phyloP scores from a whole-genome alignment of 177 flowering plant genomes.

The Telopea speciosissima region DNA sequence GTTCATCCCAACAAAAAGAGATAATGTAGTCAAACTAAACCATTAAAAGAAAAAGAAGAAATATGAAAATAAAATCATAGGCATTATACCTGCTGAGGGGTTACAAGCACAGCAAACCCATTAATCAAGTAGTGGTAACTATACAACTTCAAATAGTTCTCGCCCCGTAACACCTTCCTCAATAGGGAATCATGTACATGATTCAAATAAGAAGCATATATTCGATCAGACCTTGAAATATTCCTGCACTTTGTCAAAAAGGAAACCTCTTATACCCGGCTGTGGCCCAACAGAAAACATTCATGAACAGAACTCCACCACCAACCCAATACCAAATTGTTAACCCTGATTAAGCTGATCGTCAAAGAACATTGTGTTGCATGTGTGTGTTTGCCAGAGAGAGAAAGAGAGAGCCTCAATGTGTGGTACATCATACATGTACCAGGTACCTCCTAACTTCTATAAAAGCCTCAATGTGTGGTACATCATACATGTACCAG shows the following conservation, averaged over 20 bases:
- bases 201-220: slow-evolving; percentile 37
- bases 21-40: not conserved
- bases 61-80: not conserved
- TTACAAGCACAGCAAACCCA: slow-evolving; percentile 89
- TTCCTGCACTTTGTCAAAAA: slow-evolving; percentile 34
- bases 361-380: not conserved
- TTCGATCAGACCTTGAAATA: slow-evolving; percentile 38
- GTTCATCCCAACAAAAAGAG: not conserved
- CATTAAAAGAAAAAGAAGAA: not conserved
- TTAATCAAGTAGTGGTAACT: slow-evolving; percentile 94
- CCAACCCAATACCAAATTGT: not conserved
- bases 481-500: not conserved
- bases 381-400: too few relatives aligned
- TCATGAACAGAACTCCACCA: not conserved
- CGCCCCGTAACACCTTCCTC: slow-evolving; percentile 66
- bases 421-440: not conserved
- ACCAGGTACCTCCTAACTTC: not conserved
- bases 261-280: too few relatives aligned
- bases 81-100: slow-evolving; percentile 67
- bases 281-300: not conserved
- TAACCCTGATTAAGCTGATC: not conserved
- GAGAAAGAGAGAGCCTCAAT: not conserved
- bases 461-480: not conserved
- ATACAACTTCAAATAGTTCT: slow-evolving; percentile 82
- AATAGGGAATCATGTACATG: slow-evolving; percentile 73